Base-by-base conservation (phyloP, 805 yeast species). In the Candida quercuum region DNA sequence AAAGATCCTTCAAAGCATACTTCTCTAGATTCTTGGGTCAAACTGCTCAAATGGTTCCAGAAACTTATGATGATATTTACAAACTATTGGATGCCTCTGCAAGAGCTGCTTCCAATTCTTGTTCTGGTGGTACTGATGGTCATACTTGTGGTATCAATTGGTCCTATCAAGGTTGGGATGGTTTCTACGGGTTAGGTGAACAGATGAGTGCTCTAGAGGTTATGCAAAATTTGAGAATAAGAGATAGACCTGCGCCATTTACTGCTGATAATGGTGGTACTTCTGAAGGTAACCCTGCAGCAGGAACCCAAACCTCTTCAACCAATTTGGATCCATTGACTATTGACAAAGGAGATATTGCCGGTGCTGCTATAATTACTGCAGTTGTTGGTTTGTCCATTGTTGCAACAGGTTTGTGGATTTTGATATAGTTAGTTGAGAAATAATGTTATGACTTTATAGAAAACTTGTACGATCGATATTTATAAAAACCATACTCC, bases 101-200 rank as follows among this genome's bases (percentile, higher is more conserved):
- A 2, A 40, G 45, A 18, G 95, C 80, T 20, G 95, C 95, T 1
- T 91, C 89, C 3, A 62, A 63, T 35, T 74, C 91, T 1, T 86
- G 96, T 61, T 65, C 79, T 1, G 96, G 96, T 41, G 95, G 94
- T 48, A 35, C 60, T 2, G 95, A 86, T 56, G 82, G 83, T 9
- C 78, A 80, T 47, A 86, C 95, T 0, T 87, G 96, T 63, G 95
- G 95, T 32, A 58, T 71, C 37, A 66, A 80, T 57, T 86, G 96
- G 96, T 56, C 71, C 12, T 42, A 49, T 13, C 61, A 61, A 26
- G 66, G 72, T 5, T 83, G 82, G 76, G 95, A 86, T 57, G 76
- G 72, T 1, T 54, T 51, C 39, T 85, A 74, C 49, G 95, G 95
- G 1, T 69, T 86, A 28, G 95, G 95, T 35, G 94, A 87, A 60